Conservation (phyloP, 1,139 yeast genomes). For the Pneumocystis murina region DNA sequence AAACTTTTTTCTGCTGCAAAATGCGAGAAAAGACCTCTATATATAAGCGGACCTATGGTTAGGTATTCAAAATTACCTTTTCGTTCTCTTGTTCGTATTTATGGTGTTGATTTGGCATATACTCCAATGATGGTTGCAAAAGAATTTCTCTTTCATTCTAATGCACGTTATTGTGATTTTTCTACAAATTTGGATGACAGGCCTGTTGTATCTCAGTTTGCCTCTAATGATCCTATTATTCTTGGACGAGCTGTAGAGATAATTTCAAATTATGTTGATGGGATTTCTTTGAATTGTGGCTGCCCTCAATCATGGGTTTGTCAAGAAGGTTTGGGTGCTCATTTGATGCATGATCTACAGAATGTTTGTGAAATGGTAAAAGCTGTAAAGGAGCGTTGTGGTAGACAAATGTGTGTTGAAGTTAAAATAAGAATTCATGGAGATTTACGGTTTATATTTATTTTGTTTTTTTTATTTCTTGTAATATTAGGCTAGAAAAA, state of each 20-base stretch:
- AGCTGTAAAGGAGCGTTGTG: conserved; percentile 63
- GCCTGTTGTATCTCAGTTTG: conserved; percentile 77
- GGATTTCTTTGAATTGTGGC: conserved; percentile 90
- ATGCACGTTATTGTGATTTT: conserved; percentile 73
- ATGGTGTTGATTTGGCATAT: conserved; percentile 66
- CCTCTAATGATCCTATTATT: conserved; percentile 78
- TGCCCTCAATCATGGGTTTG: conserved; percentile 94
- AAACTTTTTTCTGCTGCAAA: conserved; percentile 35
- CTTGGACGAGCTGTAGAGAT: conserved; percentile 67
- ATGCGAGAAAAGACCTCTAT: conserved; percentile 43
- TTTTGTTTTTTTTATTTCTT: background rate
- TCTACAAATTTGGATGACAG: conserved; percentile 45
- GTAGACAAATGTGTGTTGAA: conserved; percentile 57
- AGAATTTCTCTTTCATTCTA: conserved; percentile 74
- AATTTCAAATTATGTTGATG: conserved; percentile 86
- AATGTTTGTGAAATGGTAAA: conserved; percentile 69
- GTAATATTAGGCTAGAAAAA: conserved; percentile 30
- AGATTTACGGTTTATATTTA: conserved; percentile 31
- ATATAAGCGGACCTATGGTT: conserved; percentile 93
- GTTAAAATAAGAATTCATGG: conserved; percentile 81
- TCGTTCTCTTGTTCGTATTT: conserved; percentile 62
- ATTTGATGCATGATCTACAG: conserved; percentile 72
- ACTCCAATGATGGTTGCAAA: conserved; percentile 94
- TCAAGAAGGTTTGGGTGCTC: conserved; percentile 94
- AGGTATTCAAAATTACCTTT: conserved; percentile 89